A percentile compares a stretch with the other conserved stretches of the same genome.
These are phyloP conservation scores for Otatea glauca DNA, from an alignment of 176 grass and related monocot genomes.

Conservation along the genomic window DNA sequence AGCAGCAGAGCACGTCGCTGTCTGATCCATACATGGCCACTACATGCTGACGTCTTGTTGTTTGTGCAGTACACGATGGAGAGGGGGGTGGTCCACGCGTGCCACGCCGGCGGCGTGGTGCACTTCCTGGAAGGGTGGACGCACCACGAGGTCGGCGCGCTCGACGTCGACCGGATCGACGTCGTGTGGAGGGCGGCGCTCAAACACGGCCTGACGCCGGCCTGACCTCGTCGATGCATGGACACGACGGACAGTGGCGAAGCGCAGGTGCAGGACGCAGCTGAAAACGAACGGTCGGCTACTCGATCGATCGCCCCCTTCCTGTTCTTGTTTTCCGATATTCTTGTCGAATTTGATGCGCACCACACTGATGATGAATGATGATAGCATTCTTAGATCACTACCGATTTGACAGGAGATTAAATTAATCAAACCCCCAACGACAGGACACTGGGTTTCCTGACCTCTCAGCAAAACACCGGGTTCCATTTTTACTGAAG, in stretches of 20 bases:
- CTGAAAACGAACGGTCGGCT: neutral
- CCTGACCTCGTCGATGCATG: conserved; percentile 21
- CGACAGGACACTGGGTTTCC: neutral
- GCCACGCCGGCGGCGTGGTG: conserved; percentile 94
- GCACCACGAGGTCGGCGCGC: conserved; percentile 93
- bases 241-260: neutral
- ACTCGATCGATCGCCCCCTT: neutral
- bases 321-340: neutral
- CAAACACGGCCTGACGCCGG: conserved; percentile 72
- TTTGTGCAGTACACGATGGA: conserved; percentile 79
- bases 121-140: conserved; percentile 89
- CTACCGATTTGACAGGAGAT: neutral
- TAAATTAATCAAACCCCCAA: neutral
- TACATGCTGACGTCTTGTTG: neutral
- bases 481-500: neutral
- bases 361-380: neutral
- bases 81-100: conserved; percentile 94
- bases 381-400: too few relatives aligned
- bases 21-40: neutral
- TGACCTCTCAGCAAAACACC: neutral
- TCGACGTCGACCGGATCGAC: conserved; percentile 86
- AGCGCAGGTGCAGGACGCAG: neutral
- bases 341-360: neutral
- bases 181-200: conserved; percentile 85
- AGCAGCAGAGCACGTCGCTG: neutral